phyloP scores from a whole-genome alignment of 2,329 filamentous ascomycete species.

The Penicillium sp. region DNA sequence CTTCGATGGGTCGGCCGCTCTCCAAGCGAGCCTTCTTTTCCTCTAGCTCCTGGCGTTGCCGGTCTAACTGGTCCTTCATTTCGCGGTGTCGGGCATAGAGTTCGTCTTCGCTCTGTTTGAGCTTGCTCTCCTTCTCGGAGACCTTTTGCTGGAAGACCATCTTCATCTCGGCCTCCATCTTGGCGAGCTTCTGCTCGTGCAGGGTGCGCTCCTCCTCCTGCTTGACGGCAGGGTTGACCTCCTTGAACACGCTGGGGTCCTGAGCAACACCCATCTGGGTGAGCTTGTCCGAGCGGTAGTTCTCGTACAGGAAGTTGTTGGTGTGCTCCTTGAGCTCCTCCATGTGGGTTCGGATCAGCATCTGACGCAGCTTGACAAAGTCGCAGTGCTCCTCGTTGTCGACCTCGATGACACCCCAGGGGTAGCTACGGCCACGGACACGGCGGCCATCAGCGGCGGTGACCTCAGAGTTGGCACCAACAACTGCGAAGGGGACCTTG shows the following conservation, averaged over 20 bases:
- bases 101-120: conserved; percentile 99
- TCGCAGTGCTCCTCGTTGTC: conserved; percentile 99
- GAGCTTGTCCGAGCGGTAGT: conserved; percentile 99
- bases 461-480: conserved; percentile 95
- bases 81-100: conserved; percentile 96
- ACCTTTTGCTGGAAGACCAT: conserved; percentile 99
- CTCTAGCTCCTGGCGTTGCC: conserved; percentile 91
- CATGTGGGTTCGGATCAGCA: conserved; percentile 99
- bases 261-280: conserved; percentile 98
- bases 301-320: conserved; percentile 98
- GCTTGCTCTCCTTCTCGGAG: conserved; percentile 97
- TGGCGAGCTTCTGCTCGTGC: conserved; percentile 99
- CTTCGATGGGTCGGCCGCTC: conserved; percentile 91
- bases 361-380: conserved; percentile 99
- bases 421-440: conserved; percentile 93
- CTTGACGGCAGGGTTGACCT: conserved; percentile 99
- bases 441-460: conserved; percentile 88
- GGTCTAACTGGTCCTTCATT: conserved; percentile 99
- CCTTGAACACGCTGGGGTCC: conserved; percentile 99
- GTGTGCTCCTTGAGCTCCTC: conserved; percentile 99
- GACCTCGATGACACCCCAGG: conserved; percentile 98
- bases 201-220: conserved; percentile 98
- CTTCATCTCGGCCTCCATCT: conserved; percentile 99
- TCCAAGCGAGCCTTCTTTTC: conserved; percentile 98
- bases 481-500: conserved; percentile 97